Percentiles rank a stretch among this genome's conserved stretches.
Conservation (phyloP, 371 early-diverging fungal genomes). For the Rhizopus arrhizus region DNA sequence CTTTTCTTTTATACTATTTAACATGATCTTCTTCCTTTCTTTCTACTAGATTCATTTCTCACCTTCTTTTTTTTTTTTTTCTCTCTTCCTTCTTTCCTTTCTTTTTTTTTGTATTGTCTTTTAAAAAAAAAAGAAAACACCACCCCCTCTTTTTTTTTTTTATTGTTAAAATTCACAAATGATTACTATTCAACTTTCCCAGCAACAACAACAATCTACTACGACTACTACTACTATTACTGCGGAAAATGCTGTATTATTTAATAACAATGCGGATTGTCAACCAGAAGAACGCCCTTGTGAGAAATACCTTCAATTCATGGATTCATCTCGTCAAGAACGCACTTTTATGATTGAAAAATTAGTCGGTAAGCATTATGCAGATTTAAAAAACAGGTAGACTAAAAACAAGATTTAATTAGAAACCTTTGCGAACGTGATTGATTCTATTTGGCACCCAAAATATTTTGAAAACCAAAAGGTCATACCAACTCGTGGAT, state of each 20-base stretch:
- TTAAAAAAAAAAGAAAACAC: conserved; percentile 2
- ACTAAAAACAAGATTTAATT: neutral
- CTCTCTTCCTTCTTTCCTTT: neutral
- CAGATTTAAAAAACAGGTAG: neutral
- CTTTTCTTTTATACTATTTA: neutral
- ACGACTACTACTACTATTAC: neutral
- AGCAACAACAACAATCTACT: too few species aligned
- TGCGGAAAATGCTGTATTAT: neutral
- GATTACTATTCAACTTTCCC: neutral
- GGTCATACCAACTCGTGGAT: conserved; percentile 48
- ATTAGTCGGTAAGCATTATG: conserved; percentile 34
- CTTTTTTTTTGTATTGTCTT: neutral
- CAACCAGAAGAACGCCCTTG: conserved; percentile 24
- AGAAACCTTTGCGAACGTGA: conserved; percentile 34
- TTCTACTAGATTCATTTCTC: neutral
- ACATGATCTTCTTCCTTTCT: neutral
- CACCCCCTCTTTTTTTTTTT: neutral
- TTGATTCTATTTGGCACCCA: conserved; percentile 51
- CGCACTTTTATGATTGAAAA: conserved; percentile 42
- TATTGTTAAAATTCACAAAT: neutral
- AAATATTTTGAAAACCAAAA: conserved; percentile 37
- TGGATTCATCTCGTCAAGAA: conserved; percentile 35
- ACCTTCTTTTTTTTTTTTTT: neutral
- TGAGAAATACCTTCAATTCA: conserved; percentile 32
- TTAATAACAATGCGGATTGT: neutral